Evolutionary conservation across 352 stramenopile genomes (phyloP), one percentile per base, ranked within the genome.

Genomic region (Globisporangium nodosum): DNA sequence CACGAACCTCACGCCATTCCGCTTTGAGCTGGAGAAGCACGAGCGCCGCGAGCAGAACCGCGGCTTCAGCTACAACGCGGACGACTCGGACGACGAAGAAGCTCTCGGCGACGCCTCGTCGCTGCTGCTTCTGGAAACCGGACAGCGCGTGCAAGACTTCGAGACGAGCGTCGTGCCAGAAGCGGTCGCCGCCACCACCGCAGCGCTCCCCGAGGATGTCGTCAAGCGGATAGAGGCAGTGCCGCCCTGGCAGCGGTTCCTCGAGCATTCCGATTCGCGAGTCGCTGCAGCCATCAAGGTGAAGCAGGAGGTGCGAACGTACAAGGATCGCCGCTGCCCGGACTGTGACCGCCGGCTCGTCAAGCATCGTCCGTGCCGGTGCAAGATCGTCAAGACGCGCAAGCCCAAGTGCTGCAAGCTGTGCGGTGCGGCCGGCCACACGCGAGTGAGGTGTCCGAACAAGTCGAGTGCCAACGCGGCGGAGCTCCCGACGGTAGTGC

Each of bases 111-210:
- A 2, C 6, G 24, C 27, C 0, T 24, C 21, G 15, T 58, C 58
- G 16, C 43, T 63, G 49, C 46, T 63, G 31, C 52, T 63, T 6
- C 35, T 63, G 7, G 58, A 63, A 35, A 63, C 50, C 0, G 58
- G 58, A 0, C 31, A 55, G 35, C 47, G 46, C 2, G 6, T 61
- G 24, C 18, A 30, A 27, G 45, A 16, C 7, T 6, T 30, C 7
- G 16, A 49, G 20, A 31, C 45, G 45, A 49, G 45, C 20, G 45
- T 49, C 45, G n/a, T 15, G 20, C n/a, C 45, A 5, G 45, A 21
- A 16, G 8, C 5, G 8, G 35, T 43, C 11, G 21, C 51, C 2
- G 24, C 50, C 24, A 24, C 47, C 7, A 11, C 24, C 1, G 35
- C 24, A 3, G 35, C 18, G 6, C 33, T 43, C 4, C 33, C 49